Evolutionary conservation across 129 eudicot species (phyloP).

Genomic region (Pittosporum tobira): DNA sequence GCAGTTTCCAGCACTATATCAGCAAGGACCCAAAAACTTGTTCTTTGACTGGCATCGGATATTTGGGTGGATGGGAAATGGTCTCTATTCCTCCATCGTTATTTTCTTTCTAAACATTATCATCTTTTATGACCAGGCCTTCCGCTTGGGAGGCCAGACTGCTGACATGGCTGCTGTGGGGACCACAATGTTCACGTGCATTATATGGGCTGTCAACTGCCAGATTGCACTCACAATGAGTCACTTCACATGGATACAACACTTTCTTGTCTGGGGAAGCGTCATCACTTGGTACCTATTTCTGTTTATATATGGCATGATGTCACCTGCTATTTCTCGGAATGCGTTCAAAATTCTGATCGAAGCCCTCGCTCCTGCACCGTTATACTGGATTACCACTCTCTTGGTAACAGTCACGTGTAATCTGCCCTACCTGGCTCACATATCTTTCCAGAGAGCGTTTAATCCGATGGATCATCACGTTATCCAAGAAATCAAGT

Average conservation of each 20-base stretch:
- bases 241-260: slow-evolving; percentile 98
- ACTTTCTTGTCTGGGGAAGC: slow-evolving; percentile 69
- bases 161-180: slow-evolving; percentile 94
- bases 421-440: slow-evolving; percentile 77
- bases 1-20: slow-evolving; percentile 97
- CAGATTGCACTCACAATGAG: slow-evolving; percentile 96
- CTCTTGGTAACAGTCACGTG: slow-evolving; percentile 65
- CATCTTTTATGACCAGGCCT: slow-evolving; percentile 84
- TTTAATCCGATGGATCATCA: slow-evolving; percentile 94
- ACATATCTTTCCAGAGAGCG: slow-evolving; percentile 71
- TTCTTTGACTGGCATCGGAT: slow-evolving; percentile 91
- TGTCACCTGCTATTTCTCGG: slow-evolving; percentile 33
- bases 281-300: slow-evolving; percentile 64
- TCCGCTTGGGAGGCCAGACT: slow-evolving; percentile 62
- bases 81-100: slow-evolving; percentile 70
- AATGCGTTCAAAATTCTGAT: slow-evolving; percentile 47
- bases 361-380: slow-evolving; percentile 77
- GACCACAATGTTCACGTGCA: slow-evolving; percentile 82
- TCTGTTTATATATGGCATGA: slow-evolving; percentile 49
- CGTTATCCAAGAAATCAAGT: slow-evolving; percentile 88
- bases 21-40: slow-evolving; percentile 90
- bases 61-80: slow-evolving; percentile 93
- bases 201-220: slow-evolving; percentile 77
- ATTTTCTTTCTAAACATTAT: slow-evolving; percentile 76
- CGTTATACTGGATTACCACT: slow-evolving; percentile 69